These are phyloP conservation scores for Dorcoceras hygrometricum DNA, from an alignment of 257 asterid species.

Conservation along the genomic window DNA sequence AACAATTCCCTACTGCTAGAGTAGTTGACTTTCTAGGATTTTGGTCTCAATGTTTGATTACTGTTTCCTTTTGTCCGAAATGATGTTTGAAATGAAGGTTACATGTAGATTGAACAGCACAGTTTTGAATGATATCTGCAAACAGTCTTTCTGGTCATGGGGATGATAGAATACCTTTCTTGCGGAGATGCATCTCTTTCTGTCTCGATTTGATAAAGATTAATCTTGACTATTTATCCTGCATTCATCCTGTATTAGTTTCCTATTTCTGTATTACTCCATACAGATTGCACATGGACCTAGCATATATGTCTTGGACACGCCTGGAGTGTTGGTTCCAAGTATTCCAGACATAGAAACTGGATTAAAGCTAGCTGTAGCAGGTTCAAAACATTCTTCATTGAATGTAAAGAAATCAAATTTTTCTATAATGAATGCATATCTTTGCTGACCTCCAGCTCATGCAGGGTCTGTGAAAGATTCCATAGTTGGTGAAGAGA, in stretches of 20 bases:
- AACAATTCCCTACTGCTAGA: no score
- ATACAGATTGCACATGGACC: constrained; percentile 87
- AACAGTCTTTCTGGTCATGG: background rate
- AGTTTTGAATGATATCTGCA: background rate
- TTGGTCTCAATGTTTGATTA: no score
- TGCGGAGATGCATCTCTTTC: no score
- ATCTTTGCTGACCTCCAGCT: background rate
- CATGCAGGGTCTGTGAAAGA: constrained; percentile 88
- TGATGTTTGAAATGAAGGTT: no score
- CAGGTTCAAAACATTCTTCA: constrained; percentile 49
- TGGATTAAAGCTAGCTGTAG: constrained; percentile 84
- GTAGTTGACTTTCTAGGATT: no score
- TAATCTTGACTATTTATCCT: no score
- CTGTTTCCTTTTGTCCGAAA: no score
- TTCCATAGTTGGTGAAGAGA: constrained; percentile 93
- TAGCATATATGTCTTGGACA: constrained; percentile 89
- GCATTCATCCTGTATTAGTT: constrained; percentile 3
- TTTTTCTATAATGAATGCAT: background rate
- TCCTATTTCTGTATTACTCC: constrained; percentile 9
- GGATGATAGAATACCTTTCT: no score
- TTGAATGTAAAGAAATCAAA: background rate
- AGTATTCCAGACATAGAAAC: constrained; percentile 82
- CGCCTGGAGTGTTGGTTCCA: constrained; percentile 94
- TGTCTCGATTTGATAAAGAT: no score
- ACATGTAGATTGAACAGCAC: no score